phyloP scores from a whole-genome alignment of 805 yeast genomes.

The Priceomyces carsonii region DNA sequence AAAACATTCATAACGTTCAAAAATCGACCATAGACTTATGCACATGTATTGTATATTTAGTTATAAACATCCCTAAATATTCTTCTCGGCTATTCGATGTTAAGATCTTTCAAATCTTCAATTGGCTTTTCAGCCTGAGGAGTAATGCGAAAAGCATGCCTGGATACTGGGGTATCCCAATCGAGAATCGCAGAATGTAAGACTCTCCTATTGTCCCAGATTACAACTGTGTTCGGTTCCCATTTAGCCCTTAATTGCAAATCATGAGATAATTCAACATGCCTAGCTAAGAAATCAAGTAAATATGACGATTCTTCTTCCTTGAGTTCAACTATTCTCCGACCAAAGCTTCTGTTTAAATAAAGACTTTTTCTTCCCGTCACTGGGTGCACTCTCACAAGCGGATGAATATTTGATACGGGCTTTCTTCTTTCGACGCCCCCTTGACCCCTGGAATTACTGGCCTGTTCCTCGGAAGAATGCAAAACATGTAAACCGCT shows the following conservation, averaged over 20 bases:
- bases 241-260: constrained; percentile 38
- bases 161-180: constrained; percentile 30
- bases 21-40: too few relatives aligned
- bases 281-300: constrained; percentile 33
- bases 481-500: constrained; percentile 38
- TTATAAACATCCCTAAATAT: too few relatives aligned
- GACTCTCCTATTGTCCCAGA: constrained; percentile 43
- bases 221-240: constrained; percentile 37
- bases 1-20: too few relatives aligned
- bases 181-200: constrained; percentile 37
- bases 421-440: constrained; percentile 35
- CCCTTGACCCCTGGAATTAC: constrained; percentile 22
- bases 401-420: constrained; percentile 37
- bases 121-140: constrained; percentile 44
- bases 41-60: too few relatives aligned
- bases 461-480: constrained; percentile 38
- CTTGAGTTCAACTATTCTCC: constrained; percentile 39
- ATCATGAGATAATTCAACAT: constrained; percentile 35
- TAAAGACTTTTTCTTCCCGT: constrained; percentile 37
- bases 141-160: constrained; percentile 39
- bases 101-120: constrained; percentile 35
- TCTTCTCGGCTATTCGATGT: too few relatives aligned
- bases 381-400: constrained; percentile 41
- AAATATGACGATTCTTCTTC: constrained; percentile 37
- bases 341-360: constrained; percentile 35